Base-by-base conservation (phyloP, 2,329 filamentous ascomycete species). In the Trichoderma koningii region DNA sequence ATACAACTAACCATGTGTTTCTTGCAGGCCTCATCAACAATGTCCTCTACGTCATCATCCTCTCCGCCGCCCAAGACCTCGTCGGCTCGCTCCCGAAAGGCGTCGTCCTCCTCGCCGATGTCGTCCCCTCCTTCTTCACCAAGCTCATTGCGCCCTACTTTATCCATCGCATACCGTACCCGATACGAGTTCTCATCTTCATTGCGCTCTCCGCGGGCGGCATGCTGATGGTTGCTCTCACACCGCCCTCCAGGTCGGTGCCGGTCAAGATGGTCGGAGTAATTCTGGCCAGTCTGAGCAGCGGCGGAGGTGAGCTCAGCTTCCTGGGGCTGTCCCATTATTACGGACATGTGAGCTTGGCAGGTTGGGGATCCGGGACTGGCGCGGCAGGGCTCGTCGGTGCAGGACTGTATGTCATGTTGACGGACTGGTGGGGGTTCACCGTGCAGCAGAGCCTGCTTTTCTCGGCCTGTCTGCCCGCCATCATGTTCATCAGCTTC, bases 1-100 rank as follows among this genome's bases (percentile, higher is more conserved):
- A 19, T 4, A 5, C 26, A 30, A 45, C 69, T 72, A 55, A 72
- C 47, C 7, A 6, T 19, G 12, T 1, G 28, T 7, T 42, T 2
- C 42, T 5, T 28, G 1, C 23, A 79, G 78, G 78, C 63, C 74
- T 79, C 19, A 95, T 98, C 75, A 98, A 99, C 79, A 98, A 98
- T 80, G 92, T 98, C 70, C 90, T 97, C 79, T 98, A 97, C 78
- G 94, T 98, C 64, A 91, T 98, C 76, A 95, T 98, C 74, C 89
- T 99, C 72, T 96, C 93, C 34, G 91, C 95, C 42, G 95, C 95
- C 3, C 90, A 97, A 72, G 95, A 99, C 73, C 90, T 99, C 67
- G 95, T 98, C 71, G 94, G 94, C 42, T 89, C 91, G 38, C 83
- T 97, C 1, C 95, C 95, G 56, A 98, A 98, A 77, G 92, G 91